Base-by-base conservation (phyloP, 768 basidiomycete genomes). In the Podaxis carcinomalis region DNA sequence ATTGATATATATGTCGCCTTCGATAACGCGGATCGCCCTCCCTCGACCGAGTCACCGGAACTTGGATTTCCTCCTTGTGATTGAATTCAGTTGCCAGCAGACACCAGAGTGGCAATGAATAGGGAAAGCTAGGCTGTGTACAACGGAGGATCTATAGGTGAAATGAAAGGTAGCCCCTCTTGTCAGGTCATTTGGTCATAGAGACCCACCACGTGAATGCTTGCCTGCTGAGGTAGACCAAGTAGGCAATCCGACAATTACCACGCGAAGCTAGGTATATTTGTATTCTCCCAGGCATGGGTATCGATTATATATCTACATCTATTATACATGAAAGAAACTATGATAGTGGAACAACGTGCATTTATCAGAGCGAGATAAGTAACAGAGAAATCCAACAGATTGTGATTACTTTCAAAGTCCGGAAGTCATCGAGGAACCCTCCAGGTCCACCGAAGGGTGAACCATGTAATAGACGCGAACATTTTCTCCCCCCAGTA, bases 391-490 rank as follows among this genome's bases (percentile, higher is more conserved):
- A 62, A 53, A 40, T 50, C 13, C 3, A 25, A n/a, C 59, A 5
- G 19, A 50, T 36, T 4, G 19, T 27, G 0, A 40, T 14, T 46
- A 35, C 25, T 28, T 13, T 51, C 64, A 75, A 35, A 67, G 65
- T 32, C 67, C 69, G 1, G 78, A 80, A 25, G 77, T 73, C 64
- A 80, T 72, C 2, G 80, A 80, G 2, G 79, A 80, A 51, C 71
- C 74, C 56, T 93, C 90, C 7, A 84, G 83, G 67, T 94, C 92
- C 37, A 94, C 92, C 1, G 87, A 83, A 1, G 92, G 92, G 77
- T 95, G 94, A 2, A 96, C 92, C 85, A 95, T 87, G 69, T 95
- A 95, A 71, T 86, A 89, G 51, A 93, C 82, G 19, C 89, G 87
- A 13, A 86, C 75, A 64, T 86, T 83, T 44, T 83, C 83, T 9